Conservation (phyloP, 305 asterid species). For the Plantago lanceolata region DNA sequence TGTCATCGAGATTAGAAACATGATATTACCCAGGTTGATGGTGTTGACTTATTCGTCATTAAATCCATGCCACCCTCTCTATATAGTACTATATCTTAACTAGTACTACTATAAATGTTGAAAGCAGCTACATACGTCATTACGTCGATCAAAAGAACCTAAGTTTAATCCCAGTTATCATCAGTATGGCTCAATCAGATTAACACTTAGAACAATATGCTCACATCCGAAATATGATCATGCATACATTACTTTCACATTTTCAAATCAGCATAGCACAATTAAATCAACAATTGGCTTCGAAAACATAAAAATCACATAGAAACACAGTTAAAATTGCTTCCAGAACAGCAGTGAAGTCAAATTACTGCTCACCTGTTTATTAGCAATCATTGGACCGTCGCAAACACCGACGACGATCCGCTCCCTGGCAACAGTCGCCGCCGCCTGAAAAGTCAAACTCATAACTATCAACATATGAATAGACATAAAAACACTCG, state of each 20-base stretch:
- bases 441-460: slow-evolving; percentile 57
- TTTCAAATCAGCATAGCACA: not conserved
- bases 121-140: not conserved
- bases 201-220: too few species aligned
- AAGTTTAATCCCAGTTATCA: too few species aligned
- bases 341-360: too few species aligned
- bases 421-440: slow-evolving; percentile 59
- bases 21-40: not conserved
- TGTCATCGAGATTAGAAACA: not conserved
- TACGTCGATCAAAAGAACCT: too few species aligned
- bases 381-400: slow-evolving; percentile 80
- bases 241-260: too few species aligned
- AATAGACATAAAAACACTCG: not conserved
- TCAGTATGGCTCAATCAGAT: too few species aligned
- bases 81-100: not conserved
- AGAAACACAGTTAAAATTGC: too few species aligned
- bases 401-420: slow-evolving; percentile 84
- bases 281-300: too few species aligned
- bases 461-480: not conserved
- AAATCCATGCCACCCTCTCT: not conserved
- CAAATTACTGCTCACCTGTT: slow-evolving; percentile 39
- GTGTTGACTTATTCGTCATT: not conserved
- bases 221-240: too few species aligned
- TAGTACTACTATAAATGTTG: too few species aligned
- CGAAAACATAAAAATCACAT: too few species aligned